A percentile compares a stretch with the other conserved stretches of the same genome.
Conservation (phyloP, 129 eudicot species). For the Lonicera japonica region DNA sequence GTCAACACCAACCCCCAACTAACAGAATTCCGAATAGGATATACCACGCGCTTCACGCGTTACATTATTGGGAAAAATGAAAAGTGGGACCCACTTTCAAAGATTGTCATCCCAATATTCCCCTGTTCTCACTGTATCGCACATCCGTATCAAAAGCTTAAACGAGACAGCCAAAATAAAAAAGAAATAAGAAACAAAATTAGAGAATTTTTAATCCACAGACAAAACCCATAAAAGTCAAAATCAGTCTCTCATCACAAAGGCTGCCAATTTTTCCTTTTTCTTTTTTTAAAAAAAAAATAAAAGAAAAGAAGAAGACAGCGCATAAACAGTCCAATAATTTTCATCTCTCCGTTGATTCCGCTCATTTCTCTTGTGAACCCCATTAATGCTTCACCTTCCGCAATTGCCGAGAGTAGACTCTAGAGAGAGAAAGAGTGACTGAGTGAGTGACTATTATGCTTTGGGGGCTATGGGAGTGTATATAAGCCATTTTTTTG, state of each 20-base stretch:
- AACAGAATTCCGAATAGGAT: too few species aligned
- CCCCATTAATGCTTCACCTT: conserved; percentile 7
- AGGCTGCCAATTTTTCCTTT: conserved; percentile 6
- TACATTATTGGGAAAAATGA: too few species aligned
- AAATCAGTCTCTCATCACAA: not conserved
- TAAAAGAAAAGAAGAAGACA: not conserved
- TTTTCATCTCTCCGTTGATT: conserved; percentile 20
- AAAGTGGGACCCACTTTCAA: too few species aligned
- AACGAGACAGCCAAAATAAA: too few species aligned
- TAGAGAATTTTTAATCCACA: not conserved
- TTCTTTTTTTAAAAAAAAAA: not conserved
- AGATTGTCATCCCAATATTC: not conserved
- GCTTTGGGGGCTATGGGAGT: too few species aligned
- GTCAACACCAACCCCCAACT: too few species aligned
- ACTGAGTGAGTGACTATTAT: not conserved
- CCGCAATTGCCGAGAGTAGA: conserved; percentile 30
- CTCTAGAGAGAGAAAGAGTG: not conserved
- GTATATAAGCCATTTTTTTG: not conserved
- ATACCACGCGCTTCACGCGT: too few species aligned
- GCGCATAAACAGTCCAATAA: not conserved
- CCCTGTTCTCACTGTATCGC: not conserved
- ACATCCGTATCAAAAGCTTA: too few species aligned
- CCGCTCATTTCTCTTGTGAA: conserved; percentile 5
- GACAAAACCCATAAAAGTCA: not conserved
- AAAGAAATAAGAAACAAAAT: not conserved